A percentile compares a stretch with the other conserved stretches of the same genome.
Evolutionary conservation across 805 yeast species (phyloP).

Genomic region (Pichia gijzeniarum): DNA sequence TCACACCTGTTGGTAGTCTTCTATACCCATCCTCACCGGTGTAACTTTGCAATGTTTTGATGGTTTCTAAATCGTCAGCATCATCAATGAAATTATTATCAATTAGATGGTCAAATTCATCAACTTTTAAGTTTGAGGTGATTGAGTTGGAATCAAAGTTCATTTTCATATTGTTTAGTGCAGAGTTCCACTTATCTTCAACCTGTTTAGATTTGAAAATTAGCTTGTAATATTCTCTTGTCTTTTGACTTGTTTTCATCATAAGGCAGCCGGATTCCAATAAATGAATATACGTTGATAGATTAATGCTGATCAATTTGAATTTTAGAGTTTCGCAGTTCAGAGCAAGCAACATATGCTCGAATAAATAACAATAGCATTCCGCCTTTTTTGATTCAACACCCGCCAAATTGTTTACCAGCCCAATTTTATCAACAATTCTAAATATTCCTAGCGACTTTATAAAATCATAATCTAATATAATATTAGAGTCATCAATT

Average conservation of each 20-base stretch:
- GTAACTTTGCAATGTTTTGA: conserved; percentile 1
- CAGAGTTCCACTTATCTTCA: conserved; percentile 29
- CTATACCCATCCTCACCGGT: conserved; percentile 7
- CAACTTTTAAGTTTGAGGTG: conserved; percentile 23
- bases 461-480: conserved; percentile 14
- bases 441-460: conserved; percentile 27
- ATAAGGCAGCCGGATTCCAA: conserved; percentile 3
- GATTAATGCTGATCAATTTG: conserved; percentile 14
- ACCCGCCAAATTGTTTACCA: conserved; percentile 8
- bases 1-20: conserved; percentile 22
- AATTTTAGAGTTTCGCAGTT: conserved; percentile 8
- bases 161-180: conserved; percentile 20
- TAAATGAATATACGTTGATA: conserved; percentile 14
- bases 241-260: conserved; percentile 8
- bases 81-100: neutral
- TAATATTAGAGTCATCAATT: conserved; percentile 4
- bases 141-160: conserved; percentile 21
- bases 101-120: conserved; percentile 19
- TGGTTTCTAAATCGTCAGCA: neutral
- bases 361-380: conserved; percentile 27
- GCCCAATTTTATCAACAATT: conserved; percentile 24
- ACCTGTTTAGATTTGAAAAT: conserved; percentile 5
- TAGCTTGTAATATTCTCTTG: conserved; percentile 1
- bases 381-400: conserved; percentile 1
- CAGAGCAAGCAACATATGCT: conserved; percentile 20